Conservation (phyloP, 768 basidiomycete species). For the Asterophora lycoperdoides region DNA sequence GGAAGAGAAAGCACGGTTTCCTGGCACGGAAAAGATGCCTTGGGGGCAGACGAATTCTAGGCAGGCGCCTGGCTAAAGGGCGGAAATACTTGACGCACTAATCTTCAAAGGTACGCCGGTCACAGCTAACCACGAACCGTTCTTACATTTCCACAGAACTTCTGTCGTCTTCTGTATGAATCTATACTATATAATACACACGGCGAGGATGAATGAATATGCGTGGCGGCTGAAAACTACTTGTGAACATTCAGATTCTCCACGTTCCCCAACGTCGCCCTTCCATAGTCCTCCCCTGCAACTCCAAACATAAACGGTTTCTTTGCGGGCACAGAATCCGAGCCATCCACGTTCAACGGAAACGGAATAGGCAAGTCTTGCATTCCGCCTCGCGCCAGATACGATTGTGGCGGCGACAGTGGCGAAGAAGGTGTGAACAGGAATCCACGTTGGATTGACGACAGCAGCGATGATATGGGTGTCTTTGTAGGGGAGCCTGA, state of each 20-base stretch:
- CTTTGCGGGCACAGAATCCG: conserved; percentile 2
- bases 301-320: conserved; percentile 16
- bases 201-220: neutral
- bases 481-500: conserved; percentile 34
- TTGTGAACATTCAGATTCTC: conserved; percentile 18
- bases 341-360: conserved; percentile 10
- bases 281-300: conserved; percentile 7
- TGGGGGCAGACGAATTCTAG: conserved; percentile 69
- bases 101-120: conserved; percentile 4
- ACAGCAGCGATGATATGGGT: conserved; percentile 61
- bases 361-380: conserved; percentile 16
- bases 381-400: conserved; percentile 20
- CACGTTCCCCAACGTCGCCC: conserved; percentile 16
- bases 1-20: conserved; percentile 93
- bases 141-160: neutral
- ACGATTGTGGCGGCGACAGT: conserved; percentile 52
- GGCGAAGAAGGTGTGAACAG: conserved; percentile 61
- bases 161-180: no score
- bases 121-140: no score
- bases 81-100: conserved; percentile 80
- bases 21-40: conserved; percentile 67
- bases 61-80: conserved; percentile 67
- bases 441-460: conserved; percentile 65
- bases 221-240: conserved; percentile 1
- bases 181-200: neutral